Base-by-base conservation (phyloP, 164 flowering plant species). In the Cinnamomum micranthum region DNA sequence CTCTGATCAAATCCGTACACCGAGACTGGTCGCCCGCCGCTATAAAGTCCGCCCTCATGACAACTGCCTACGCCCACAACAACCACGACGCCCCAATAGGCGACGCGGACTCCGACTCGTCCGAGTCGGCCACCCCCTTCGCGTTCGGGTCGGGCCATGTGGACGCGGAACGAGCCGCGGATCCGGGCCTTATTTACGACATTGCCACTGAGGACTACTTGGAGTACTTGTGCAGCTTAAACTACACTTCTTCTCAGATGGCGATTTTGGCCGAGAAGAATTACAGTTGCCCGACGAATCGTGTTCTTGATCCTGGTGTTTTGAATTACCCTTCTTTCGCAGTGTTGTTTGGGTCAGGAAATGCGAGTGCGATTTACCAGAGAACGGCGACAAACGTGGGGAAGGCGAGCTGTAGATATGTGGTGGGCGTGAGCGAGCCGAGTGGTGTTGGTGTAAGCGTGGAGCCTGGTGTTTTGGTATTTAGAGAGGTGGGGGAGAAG, bases 61-160 rank as follows among this genome's bases (percentile, higher is more conserved):
- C 97, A 13, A 87, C 97, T 15, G 87, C 95, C 19, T 85, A 87
- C 28, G 80, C 79, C 1, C 64, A 65, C 19, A 85, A 90, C 86
- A 88, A 81, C 70, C 74, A 47, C 28, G 67, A 73, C 1, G 17
- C 47, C 1, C 87, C 84, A 1, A 87, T 91, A 6, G 6, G 78
- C 0, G 97, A 90, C 50, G 72, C 81, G 2, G 83, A 75, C 4
- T 55, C 80, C 3, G 65, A 9, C 4, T 35, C 28, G 31, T 74
- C 82, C 25, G 62, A 65, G 23, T 22, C 71, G 7, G 92, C 93
- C 0, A 85, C 83, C 10, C 85, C 94, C 11, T 90, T 87, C 72
- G 86, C 85, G 5, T 83, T 79, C 55, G 97, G 97, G n/a, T 87
- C 92, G 2, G 97, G 97, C n/a, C 92, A 90, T 64, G 87, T 90